These are phyloP conservation scores for Trichosporon sp. DNA, from an alignment of 1,284 basidiomycete genomes.

Conservation along the genomic window DNA sequence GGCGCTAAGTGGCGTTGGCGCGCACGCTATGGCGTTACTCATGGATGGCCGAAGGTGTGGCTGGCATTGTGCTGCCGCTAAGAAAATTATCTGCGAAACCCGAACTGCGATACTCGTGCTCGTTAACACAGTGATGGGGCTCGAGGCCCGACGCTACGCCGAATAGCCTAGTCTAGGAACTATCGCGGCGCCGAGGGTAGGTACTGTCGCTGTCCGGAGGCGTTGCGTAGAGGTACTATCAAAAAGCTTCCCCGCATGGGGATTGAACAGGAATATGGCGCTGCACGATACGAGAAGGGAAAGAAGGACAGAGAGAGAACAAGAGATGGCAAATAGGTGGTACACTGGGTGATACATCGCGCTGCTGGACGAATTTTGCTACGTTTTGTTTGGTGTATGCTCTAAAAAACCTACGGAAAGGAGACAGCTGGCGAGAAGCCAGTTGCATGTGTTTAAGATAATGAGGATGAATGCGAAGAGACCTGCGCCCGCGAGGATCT, in stretches of 20 bases:
- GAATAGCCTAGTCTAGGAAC: neutral
- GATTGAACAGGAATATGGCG: no score
- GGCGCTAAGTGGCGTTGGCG: neutral
- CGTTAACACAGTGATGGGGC: neutral
- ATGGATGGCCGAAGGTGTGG: no score
- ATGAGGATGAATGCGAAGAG: neutral
- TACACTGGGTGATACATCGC: conserved; percentile 16
- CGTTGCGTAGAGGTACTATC: neutral
- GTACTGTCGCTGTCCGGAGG: neutral
- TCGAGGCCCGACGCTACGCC: neutral
- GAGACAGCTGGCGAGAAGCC: neutral
- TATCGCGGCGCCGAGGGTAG: neutral
- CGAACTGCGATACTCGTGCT: neutral
- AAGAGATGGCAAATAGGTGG: neutral
- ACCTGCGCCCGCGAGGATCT: no score
- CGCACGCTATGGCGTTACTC: no score
- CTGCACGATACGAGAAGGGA: no score
- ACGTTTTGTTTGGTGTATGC: neutral
- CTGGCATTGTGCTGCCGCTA: neutral
- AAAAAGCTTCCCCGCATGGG: neutral
- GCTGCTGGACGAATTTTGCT: neutral
- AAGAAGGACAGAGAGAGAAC: neutral
- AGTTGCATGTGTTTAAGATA: neutral
- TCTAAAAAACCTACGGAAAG: neutral
- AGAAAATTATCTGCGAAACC: neutral